These are phyloP conservation scores for Tripterygium wilfordii DNA, from an alignment of 177 flowering plant species.

Conservation along the genomic window DNA sequence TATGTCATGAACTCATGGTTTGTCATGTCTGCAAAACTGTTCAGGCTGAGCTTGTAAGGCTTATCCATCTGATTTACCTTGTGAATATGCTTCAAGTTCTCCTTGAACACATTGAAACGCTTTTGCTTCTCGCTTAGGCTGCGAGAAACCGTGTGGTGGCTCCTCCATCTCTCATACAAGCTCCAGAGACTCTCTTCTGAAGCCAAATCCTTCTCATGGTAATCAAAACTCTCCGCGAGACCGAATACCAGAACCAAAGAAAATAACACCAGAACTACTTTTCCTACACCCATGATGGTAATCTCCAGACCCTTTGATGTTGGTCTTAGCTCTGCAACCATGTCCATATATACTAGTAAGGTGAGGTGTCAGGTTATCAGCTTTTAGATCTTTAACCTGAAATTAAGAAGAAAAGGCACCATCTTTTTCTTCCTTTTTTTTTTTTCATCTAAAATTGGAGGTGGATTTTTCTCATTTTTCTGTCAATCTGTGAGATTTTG, in stretches of 20 bases:
- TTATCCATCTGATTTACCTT: slow-evolving; percentile 34
- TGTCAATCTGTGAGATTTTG: no score
- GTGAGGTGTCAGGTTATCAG: background rate
- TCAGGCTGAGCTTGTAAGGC: slow-evolving; percentile 50
- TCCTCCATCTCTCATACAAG: slow-evolving; percentile 53
- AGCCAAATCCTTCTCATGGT: slow-evolving; percentile 37
- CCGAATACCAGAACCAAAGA: slow-evolving; percentile 23
- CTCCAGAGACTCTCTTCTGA: slow-evolving; percentile 47
- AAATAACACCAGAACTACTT: slow-evolving; percentile 17
- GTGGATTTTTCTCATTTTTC: background rate
- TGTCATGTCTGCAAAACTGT: slow-evolving; percentile 51
- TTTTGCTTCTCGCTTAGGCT: slow-evolving; percentile 29
- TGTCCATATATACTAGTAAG: slow-evolving; percentile 1
- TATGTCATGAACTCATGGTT: slow-evolving; percentile 34
- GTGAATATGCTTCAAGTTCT: slow-evolving; percentile 29
- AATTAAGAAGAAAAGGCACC: slow-evolving; percentile 3
- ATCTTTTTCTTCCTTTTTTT: no score
- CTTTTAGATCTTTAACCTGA: slow-evolving; percentile 8
- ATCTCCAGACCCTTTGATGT: no score
- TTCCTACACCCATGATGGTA: slow-evolving; percentile 17
- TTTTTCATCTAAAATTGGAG: background rate
- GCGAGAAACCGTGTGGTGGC: slow-evolving; percentile 35
- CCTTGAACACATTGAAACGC: no score
- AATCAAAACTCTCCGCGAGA: slow-evolving; percentile 27
- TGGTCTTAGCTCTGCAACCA: no score